Evolutionary conservation across 2,329 filamentous ascomycete genomes (phyloP).

Genomic region (Fusarium sp.): DNA sequence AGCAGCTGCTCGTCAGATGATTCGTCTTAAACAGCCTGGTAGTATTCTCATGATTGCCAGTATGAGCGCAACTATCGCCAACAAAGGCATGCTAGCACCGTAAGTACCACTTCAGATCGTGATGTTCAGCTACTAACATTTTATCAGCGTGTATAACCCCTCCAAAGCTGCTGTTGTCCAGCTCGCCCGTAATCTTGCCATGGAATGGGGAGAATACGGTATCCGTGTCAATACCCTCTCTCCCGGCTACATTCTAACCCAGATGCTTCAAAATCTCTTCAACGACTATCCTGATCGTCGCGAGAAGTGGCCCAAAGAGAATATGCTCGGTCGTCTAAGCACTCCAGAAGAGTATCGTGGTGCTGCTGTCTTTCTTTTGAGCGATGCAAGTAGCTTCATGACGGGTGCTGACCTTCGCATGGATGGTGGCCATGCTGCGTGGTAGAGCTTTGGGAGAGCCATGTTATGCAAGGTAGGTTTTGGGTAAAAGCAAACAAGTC

Average conservation of each 20-base stretch:
- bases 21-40: slow-evolving; percentile 66
- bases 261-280: slow-evolving; percentile 87
- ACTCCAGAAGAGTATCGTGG: slow-evolving; percentile 77
- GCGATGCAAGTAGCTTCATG: slow-evolving; percentile 79
- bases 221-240: slow-evolving; percentile 87
- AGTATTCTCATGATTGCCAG: slow-evolving; percentile 76
- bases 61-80: slow-evolving; percentile 76
- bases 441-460: slow-evolving; percentile 54
- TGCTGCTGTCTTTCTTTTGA: slow-evolving; percentile 78
- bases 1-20: slow-evolving; percentile 84
- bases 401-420: slow-evolving; percentile 78
- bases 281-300: slow-evolving; percentile 76
- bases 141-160: slow-evolving; percentile 75
- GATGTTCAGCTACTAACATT: not conserved
- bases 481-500: not conserved
- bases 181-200: slow-evolving; percentile 75
- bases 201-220: slow-evolving; percentile 77
- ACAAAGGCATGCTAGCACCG: slow-evolving; percentile 69
- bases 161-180: slow-evolving; percentile 81
- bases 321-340: slow-evolving; percentile 82
- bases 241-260: slow-evolving; percentile 82
- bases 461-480: not conserved
- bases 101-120: slow-evolving; percentile 54
- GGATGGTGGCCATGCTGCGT: slow-evolving; percentile 76
- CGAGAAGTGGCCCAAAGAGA: slow-evolving; percentile 80